Conservation (phyloP, 495 filamentous ascomycete genomes). For the Polyplosphaeria fusca region DNA sequence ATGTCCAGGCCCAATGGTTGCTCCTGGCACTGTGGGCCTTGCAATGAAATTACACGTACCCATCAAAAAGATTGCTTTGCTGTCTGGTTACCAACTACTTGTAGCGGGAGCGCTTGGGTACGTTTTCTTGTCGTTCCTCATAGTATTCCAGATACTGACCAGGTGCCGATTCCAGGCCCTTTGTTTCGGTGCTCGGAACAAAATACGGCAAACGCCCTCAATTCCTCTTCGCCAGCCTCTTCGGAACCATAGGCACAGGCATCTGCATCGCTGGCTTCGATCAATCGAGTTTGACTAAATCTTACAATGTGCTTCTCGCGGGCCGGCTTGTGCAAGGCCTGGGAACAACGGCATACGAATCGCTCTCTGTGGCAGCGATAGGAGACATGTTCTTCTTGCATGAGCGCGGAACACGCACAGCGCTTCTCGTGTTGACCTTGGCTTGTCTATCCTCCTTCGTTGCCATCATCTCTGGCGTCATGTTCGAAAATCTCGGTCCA, state of each 20-base stretch:
- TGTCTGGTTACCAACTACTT: slow-evolving; percentile 23
- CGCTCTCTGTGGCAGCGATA: slow-evolving; percentile 16
- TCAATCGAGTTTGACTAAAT: slow-evolving; percentile 2
- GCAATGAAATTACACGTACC: slow-evolving; percentile 14
- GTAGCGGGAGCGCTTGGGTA: slow-evolving; percentile 20
- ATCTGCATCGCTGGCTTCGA: slow-evolving; percentile 27
- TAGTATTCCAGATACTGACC: slow-evolving; percentile 14
- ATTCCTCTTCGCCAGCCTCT: slow-evolving; percentile 18
- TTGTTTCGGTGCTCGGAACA: slow-evolving; percentile 18
- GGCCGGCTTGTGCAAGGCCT: slow-evolving; percentile 18
- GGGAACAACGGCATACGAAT: slow-evolving; percentile 22
- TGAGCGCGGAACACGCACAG: slow-evolving; percentile 14
- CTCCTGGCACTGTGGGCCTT: slow-evolving; percentile 18
- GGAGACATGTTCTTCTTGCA: slow-evolving; percentile 25
- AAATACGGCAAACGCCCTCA: slow-evolving; percentile 26
- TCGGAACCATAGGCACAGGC: slow-evolving; percentile 22
- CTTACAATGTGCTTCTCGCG: slow-evolving; percentile 18
- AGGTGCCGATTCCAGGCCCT: slow-evolving; percentile 16
- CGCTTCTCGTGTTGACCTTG: slow-evolving; percentile 14
- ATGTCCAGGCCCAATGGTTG: slow-evolving; percentile 22
- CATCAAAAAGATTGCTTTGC: slow-evolving; percentile 10
- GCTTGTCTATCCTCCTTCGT: slow-evolving; percentile 18
- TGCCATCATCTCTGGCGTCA: slow-evolving; percentile 9
- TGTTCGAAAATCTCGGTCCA: slow-evolving; percentile 16
- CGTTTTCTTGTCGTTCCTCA: slow-evolving; percentile 12